Evolutionary conservation across 768 basidiomycete species (phyloP), one percentile per base, ranked within the genome.

Genomic region (Rhizopogon vinicolor): DNA sequence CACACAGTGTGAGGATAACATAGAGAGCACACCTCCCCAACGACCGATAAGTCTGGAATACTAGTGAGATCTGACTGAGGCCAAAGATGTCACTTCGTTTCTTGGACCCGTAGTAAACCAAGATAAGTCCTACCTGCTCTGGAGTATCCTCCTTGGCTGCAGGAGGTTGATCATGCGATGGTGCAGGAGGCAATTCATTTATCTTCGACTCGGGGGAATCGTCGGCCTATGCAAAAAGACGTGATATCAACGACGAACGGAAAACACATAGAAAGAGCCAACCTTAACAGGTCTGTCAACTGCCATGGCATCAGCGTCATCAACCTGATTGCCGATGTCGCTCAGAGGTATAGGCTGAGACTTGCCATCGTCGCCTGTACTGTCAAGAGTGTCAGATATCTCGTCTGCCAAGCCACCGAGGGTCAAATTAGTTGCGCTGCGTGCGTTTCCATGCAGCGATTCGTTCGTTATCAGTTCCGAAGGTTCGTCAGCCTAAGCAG

Each of bases 261-360:
- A 43, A 42, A 3, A 12, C 16, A 33, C 16, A n/a, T 18, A n/a
- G 13, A 25, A 33, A 41, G 10, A 29, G 19, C 19, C 7, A 14
- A 69, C 68, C 67, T 67, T 58, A 29, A 56, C 53, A 44, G 53
- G 58, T 14, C n/a, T 25, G 35, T 65, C 65, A 42, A 51, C 53
- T 25, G 7, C 57, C 60, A 63, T 69, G 18, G 43, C 40, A 35
- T 28, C 44, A 13, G 12, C 35, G 37, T 57, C 57, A 16, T 56
- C 51, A 13, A 40, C 51, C 52, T 56, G 58, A 22, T 25, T 35
- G 41, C 18, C 46, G 14, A 3, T 40, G 35, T 51, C 19, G 18
- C 46, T 39, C 41, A 33, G n/a, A 33, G 45, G 56, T 19, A 33
- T 1, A 19, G 46, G 33, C 19, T 37, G 46, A 49, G 46, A 22